Evolutionary conservation across 2,329 filamentous ascomycete genomes (phyloP), one percentile per base, ranked within the genome.

Genomic region (Aspergillus pseudoterreus): DNA sequence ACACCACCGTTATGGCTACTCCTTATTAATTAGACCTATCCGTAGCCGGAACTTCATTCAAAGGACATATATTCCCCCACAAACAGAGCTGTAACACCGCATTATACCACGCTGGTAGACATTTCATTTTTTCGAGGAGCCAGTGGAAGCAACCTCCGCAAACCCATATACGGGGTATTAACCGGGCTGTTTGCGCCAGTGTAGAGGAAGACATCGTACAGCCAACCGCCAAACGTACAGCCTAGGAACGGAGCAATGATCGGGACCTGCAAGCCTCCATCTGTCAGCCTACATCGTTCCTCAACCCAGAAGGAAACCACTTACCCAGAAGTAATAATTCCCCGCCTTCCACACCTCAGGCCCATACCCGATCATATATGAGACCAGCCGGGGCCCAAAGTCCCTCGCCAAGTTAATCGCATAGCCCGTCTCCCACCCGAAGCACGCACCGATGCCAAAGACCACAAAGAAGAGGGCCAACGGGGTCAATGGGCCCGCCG

Each of bases 401-500:
- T 90, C 87, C 68, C 87, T 78, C 33, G 85, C 86, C 39, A 88
- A 69, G 62, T 90, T 90, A 57, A 89, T 88, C 14, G 86, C 86
- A 69, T 87, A 90, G 35, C 87, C 86, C 1, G 86, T 90, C 67
- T 90, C 82, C 84, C 84, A 89, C 6, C 87, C 87, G 61, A 88
- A 89, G 63, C 84, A 86, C 30, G 84, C 83, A 15, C 85, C 86
- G 19, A 90, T 82, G 6, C 85, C 86, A 63, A 89, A 89, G 55
- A 90, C 83, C 44, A 89, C 73, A 69, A 89, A 88, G 71, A 88
- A 87, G 5, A 89, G 70, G 6, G 75, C 80, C 1, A 90, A 70
- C 0, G 85, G 84, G 51, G 81, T 76, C 21, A 83, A 58, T 1
- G 76, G 73, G 0, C 82, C 82, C 1, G 83, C 82, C 3, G 82